phyloP scores from a whole-genome alignment of 2,329 filamentous ascomycete species.

The Calycina marina region DNA sequence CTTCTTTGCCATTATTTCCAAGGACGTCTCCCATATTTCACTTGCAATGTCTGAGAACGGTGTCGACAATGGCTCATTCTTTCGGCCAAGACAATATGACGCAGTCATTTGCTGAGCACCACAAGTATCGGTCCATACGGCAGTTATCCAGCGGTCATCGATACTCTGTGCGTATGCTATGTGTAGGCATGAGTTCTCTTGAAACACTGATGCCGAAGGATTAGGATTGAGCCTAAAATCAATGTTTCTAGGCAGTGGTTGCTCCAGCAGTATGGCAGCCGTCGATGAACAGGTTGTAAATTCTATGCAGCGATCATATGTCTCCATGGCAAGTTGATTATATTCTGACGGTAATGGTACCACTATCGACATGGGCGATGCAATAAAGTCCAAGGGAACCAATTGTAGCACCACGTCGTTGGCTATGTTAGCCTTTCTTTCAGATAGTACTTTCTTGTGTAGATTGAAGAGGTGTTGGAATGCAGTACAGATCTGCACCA shows the following conservation, averaged over 20 bases:
- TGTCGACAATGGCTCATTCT: slow-evolving; percentile 35
- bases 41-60: slow-evolving; percentile 48
- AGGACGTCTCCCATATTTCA: slow-evolving; percentile 67
- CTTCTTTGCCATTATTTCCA: slow-evolving; percentile 54
- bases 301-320: slow-evolving; percentile 60
- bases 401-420: slow-evolving; percentile 68
- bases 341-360: slow-evolving; percentile 47
- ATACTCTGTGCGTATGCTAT: slow-evolving; percentile 64
- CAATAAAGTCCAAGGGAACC: slow-evolving; percentile 52
- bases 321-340: slow-evolving; percentile 51
- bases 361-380: slow-evolving; percentile 45
- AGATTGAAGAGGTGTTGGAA: slow-evolving; percentile 60
- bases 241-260: slow-evolving; percentile 52
- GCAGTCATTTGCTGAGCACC: slow-evolving; percentile 59
- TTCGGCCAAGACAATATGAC: slow-evolving; percentile 56
- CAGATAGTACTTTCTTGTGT: slow-evolving; percentile 37
- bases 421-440: slow-evolving; percentile 30
- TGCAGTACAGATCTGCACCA: slow-evolving; percentile 57
- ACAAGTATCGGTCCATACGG: slow-evolving; percentile 67
- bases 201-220: slow-evolving; percentile 57
- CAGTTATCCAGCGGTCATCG: slow-evolving; percentile 65
- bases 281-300: slow-evolving; percentile 43
- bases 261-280: slow-evolving; percentile 60
- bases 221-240: slow-evolving; percentile 58
- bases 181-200: slow-evolving; percentile 70